Conservation (phyloP, 2,329 filamentous ascomycete genomes). For the Neobulgaria alba region DNA sequence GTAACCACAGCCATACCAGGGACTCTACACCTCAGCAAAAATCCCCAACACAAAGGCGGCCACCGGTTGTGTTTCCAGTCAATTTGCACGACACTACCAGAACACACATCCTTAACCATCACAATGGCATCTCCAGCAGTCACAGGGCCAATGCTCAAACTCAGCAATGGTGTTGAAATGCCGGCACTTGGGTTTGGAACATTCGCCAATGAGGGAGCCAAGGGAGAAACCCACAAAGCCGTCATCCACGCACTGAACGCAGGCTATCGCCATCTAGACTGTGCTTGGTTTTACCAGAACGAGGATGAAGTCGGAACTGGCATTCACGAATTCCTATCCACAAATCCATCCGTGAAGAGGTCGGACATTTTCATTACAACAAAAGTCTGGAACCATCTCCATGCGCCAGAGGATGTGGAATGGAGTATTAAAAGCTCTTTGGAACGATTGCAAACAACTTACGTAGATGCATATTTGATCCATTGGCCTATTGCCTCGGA, state of each 20-base stretch:
- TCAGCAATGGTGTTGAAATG: conserved; percentile 31
- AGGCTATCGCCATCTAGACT: conserved; percentile 62
- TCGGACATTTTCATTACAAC: conserved; percentile 77
- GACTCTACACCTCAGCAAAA: too few species aligned
- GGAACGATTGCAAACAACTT: conserved; percentile 64
- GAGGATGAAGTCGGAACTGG: conserved; percentile 77
- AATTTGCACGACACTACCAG: too few species aligned
- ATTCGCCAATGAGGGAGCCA: conserved; percentile 27
- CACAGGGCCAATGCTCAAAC: conserved; percentile 25
- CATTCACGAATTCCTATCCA: conserved; percentile 60
- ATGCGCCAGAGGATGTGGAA: conserved; percentile 52
- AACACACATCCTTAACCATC: too few species aligned
- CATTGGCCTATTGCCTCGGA: conserved; percentile 77
- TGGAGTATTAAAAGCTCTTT: conserved; percentile 65
- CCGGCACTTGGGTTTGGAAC: conserved; percentile 38
- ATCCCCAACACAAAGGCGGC: too few species aligned
- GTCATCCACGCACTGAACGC: conserved; percentile 54
- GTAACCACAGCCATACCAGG: too few species aligned
- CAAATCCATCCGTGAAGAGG: conserved; percentile 57
- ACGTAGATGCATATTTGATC: conserved; percentile 73
- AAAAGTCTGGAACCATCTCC: conserved; percentile 79
- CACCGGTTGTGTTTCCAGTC: too few species aligned
- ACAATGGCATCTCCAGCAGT: conserved; percentile 23
- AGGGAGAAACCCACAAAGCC: conserved; percentile 38
- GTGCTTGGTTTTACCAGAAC: conserved; percentile 71